Conservation (phyloP, 2,329 filamentous ascomycete species). For the Blastomyces parvus region DNA sequence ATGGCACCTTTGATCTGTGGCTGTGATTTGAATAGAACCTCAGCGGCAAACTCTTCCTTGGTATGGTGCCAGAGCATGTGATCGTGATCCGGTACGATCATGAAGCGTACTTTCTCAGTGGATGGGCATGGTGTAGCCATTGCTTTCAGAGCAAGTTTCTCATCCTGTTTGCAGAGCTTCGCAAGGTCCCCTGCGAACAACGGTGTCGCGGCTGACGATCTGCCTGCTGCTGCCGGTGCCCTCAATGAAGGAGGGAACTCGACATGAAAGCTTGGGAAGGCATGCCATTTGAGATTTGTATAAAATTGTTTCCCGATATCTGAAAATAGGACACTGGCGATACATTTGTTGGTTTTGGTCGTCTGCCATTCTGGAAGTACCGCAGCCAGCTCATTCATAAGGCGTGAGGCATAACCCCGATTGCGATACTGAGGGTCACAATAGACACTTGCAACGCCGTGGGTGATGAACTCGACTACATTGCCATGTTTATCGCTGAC, state of each 20-base stretch:
- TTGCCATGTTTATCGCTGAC: slow-evolving; percentile 32
- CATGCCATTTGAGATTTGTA: slow-evolving; percentile 17
- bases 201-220: not conserved
- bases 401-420: slow-evolving; percentile 19
- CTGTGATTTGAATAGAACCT: slow-evolving; percentile 14
- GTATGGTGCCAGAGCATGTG: slow-evolving; percentile 20
- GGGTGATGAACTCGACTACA: slow-evolving; percentile 20
- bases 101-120: slow-evolving; percentile 11
- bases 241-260: slow-evolving; percentile 12
- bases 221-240: not conserved
- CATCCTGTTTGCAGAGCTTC: slow-evolving; percentile 11
- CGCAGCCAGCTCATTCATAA: slow-evolving; percentile 17
- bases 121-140: slow-evolving; percentile 2
- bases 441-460: slow-evolving; percentile 22
- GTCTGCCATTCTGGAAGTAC: slow-evolving; percentile 17
- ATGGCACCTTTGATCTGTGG: slow-evolving; percentile 19
- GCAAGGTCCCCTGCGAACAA: slow-evolving; percentile 7
- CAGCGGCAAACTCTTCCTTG: slow-evolving; percentile 19
- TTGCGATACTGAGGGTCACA: slow-evolving; percentile 16
- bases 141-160: slow-evolving; percentile 7
- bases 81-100: slow-evolving; percentile 18
- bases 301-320: slow-evolving; percentile 21
- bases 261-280: slow-evolving; percentile 17
- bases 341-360: slow-evolving; percentile 4
- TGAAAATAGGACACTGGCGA: slow-evolving; percentile 20